A percentile compares a stretch with the other conserved stretches of the same genome.
Evolutionary conservation across 306 rosid genomes (phyloP).

Genomic region (Vigna unguiculata): DNA sequence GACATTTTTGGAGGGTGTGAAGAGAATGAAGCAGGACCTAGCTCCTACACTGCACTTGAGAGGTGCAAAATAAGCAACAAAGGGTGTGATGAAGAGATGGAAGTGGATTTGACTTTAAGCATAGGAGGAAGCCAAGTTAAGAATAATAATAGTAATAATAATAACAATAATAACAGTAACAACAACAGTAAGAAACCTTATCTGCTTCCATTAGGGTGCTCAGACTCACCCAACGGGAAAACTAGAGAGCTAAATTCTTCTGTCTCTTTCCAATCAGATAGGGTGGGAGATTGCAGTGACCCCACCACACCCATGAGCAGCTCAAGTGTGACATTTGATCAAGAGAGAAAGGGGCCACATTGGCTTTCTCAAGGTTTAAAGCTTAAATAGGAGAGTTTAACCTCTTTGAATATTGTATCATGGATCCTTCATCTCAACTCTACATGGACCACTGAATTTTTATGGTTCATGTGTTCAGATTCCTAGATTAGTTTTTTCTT

Average conservation of each 20-base stretch:
- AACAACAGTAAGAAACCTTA: constrained; percentile 56
- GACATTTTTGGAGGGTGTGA: constrained; percentile 54
- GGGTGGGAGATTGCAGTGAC: constrained; percentile 76
- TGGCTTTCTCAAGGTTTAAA: constrained; percentile 89
- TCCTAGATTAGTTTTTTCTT: constrained; percentile 54
- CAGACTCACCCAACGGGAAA: constrained; percentile 44
- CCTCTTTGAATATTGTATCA: constrained; percentile 39
- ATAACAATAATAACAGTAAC: constrained; percentile 60
- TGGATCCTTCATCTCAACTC: constrained; percentile 37
- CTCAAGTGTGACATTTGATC: constrained; percentile 84
- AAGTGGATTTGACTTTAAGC: constrained; percentile 83
- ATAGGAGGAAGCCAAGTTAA: constrained; percentile 64
- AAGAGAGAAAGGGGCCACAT: constrained; percentile 78
- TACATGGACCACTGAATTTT: constrained; percentile 56
- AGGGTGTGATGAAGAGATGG: constrained; percentile 64
- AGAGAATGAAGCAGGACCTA: constrained; percentile 60
- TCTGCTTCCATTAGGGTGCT: constrained; percentile 41
- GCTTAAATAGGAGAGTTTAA: constrained; percentile 64
- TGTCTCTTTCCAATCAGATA: constrained; percentile 75
- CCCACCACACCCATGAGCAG: constrained; percentile 91
- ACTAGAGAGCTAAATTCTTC: constrained; percentile 59
- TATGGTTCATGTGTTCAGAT: constrained; percentile 59
- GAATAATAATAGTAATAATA: constrained; percentile 58
- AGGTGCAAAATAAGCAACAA: constrained; percentile 49
- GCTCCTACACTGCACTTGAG: constrained; percentile 47